These are phyloP conservation scores for Arthrobotrys musiformis DNA, from an alignment of 2,329 filamentous ascomycete genomes.

Conservation along the genomic window DNA sequence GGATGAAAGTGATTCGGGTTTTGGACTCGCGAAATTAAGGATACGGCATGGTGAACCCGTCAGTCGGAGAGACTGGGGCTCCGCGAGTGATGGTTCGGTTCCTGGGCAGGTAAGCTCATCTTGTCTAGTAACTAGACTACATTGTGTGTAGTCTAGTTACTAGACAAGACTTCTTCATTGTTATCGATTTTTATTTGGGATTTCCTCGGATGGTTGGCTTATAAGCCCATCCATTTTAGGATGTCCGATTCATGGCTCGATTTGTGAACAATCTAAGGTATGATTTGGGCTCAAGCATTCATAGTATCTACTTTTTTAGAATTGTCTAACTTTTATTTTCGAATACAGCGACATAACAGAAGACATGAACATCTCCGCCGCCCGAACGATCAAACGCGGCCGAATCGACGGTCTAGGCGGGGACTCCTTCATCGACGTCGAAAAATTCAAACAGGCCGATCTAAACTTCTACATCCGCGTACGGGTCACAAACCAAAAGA, in stretches of 20 bases:
- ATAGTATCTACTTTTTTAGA: constrained; percentile 18
- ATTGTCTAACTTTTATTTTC: constrained; percentile 59
- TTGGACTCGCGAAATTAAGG: constrained; percentile 31
- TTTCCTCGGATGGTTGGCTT: background rate
- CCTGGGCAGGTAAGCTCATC: constrained; percentile 25
- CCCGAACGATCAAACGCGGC: constrained; percentile 62
- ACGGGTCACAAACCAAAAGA: constrained; percentile 60
- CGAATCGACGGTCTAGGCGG: constrained; percentile 60
- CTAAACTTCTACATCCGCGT: constrained; percentile 60
- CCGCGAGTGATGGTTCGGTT: constrained; percentile 32
- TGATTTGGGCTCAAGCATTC: background rate
- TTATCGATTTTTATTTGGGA: too few species aligned
- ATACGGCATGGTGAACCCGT: constrained; percentile 47
- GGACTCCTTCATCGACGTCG: constrained; percentile 46
- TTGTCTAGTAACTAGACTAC: too few species aligned
- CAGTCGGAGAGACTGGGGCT: constrained; percentile 39
- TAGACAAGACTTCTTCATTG: too few species aligned
- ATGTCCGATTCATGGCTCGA: constrained; percentile 37
- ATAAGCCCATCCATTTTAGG: too few species aligned
- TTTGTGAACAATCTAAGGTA: constrained; percentile 43
- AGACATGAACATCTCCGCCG: constrained; percentile 63
- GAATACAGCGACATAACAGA: constrained; percentile 62
- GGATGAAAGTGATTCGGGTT: background rate
- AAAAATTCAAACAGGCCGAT: constrained; percentile 60
- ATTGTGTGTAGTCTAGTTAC: too few species aligned